Percentiles rank a stretch among this genome's conserved stretches.
Evolutionary conservation across 106 monocot species (phyloP).

Genomic region (Platanthera guangdongensis): DNA sequence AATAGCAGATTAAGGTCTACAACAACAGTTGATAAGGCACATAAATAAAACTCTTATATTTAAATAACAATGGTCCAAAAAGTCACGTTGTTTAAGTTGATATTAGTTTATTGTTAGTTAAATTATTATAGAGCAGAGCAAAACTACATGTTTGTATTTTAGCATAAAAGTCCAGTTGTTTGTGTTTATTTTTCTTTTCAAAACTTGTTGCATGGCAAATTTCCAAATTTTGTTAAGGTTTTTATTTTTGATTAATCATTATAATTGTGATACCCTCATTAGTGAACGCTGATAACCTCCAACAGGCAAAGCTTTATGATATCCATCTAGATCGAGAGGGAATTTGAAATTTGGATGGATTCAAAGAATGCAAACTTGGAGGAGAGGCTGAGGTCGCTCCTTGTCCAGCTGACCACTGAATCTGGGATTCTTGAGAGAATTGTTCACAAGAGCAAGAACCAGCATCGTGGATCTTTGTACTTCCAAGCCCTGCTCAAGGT

Average conservation of each 20-base stretch:
- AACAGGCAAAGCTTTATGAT: not conserved
- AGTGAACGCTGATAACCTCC: not conserved
- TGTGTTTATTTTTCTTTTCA: not conserved
- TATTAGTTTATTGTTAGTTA: too few species aligned
- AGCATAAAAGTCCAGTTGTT: not conserved
- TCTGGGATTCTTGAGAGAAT: constrained; percentile 44
- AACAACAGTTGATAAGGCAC: too few species aligned
- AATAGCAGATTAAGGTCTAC: too few species aligned
- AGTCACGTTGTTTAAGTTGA: too few species aligned
- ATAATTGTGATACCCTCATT: not conserved
- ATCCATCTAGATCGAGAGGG: not conserved
- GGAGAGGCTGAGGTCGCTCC: constrained; percentile 17
- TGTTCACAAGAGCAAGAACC: constrained; percentile 60
- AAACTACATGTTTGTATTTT: not conserved
- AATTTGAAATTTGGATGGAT: constrained; percentile 2
- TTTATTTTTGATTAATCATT: not conserved
- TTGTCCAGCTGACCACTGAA: constrained; percentile 28
- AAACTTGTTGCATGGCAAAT: not conserved
- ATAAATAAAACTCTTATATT: too few species aligned
- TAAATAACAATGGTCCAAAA: too few species aligned
- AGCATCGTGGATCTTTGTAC: constrained; percentile 46
- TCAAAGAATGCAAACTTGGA: not conserved
- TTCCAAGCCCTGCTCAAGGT: constrained; percentile 62
- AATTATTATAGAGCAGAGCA: too few species aligned
- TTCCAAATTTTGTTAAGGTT: not conserved